Conservation (phyloP, 768 basidiomycete species). For the Rhodocollybia butyracea region DNA sequence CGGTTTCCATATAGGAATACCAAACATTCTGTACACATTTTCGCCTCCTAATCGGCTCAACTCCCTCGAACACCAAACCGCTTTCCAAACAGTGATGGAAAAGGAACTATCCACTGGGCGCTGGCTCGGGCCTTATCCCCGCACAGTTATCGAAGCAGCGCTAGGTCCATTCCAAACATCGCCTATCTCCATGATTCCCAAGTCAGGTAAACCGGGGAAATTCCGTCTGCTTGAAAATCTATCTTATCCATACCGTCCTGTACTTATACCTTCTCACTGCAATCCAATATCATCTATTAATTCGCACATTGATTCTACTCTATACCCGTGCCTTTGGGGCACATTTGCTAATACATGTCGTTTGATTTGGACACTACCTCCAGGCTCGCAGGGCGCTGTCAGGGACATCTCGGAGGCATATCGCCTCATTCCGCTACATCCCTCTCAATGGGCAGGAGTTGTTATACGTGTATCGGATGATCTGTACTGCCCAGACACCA, state of each 20-base stretch:
- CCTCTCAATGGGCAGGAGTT: slow-evolving; percentile 23
- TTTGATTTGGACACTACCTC: slow-evolving; percentile 26
- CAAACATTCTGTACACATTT: background rate
- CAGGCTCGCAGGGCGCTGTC: slow-evolving; percentile 24
- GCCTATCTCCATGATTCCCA: slow-evolving; percentile 33
- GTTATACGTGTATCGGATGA: slow-evolving; percentile 18
- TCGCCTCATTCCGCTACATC: slow-evolving; percentile 23
- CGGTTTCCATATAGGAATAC: background rate
- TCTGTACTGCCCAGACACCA: slow-evolving; percentile 17
- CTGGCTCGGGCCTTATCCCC: slow-evolving; percentile 30
- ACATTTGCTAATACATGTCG: slow-evolving; percentile 14
- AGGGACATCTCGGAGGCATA: slow-evolving; percentile 33
- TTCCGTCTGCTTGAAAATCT: slow-evolving; percentile 36
- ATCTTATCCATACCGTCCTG: slow-evolving; percentile 22
- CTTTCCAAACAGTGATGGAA: slow-evolving; percentile 17
- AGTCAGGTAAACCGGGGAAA: slow-evolving; percentile 27
- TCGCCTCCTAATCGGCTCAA: background rate
- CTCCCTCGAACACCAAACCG: background rate
- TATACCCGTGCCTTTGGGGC: slow-evolving; percentile 27
- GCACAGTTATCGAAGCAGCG: slow-evolving; percentile 18
- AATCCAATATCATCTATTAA: background rate
- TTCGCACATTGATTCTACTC: background rate
- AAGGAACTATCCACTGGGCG: slow-evolving; percentile 20
- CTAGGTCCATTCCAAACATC: slow-evolving; percentile 38
- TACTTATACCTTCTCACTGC: background rate